Evolutionary conservation across 345 rosid species (phyloP), one percentile per base, ranked within the genome.

Genomic region (Brassica nigra): DNA sequence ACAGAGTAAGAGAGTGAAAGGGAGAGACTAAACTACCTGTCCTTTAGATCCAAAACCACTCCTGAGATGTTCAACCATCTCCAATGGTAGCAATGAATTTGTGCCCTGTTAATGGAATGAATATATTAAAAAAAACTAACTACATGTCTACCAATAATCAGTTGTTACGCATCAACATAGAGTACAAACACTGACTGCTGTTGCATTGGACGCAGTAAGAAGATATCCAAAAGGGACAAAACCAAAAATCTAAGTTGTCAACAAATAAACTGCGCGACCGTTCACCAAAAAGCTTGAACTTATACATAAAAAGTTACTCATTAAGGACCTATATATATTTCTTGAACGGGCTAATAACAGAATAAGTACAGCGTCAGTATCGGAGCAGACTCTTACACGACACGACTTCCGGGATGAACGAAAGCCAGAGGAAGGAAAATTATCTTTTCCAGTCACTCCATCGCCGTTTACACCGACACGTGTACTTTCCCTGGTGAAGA

Each of bases 11-110:
- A 72, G 58, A 39, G 68, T 15, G 29, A 74, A 23, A 74, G 66
- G 58, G 30, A 62, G 67, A 66, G 68, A 47, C 16, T 62, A 70
- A 77, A 68, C 74, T 79, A 94, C 97, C 92, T 95, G 98, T 70
- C 94, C 94, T 67, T 79, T 83, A 61, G 90, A 86, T 79, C 98
- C 99, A 74, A 84, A 55, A 82, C 89, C 90, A 84, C 84, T 76
- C 82, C 72, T 85, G 71, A 95, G 98, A 89, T 95, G 99, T 84
- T 89, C 88, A 78, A 91, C 85, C 93, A 95, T 95, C 85, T 87
- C 97, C 9, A 66, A 37, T 9, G 97, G 92, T 33, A 82, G 77
- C 83, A 95, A 84, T 62, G 90, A 85, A 75, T 83, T 79, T 58
- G 86, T 89, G 18, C 78, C 90, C 98, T 91, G 89, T 57, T 10